A percentile compares a stretch with the other conserved stretches of the same genome.
Conservation (phyloP, 768 basidiomycete species). For the Psilocybe cyanescens region DNA sequence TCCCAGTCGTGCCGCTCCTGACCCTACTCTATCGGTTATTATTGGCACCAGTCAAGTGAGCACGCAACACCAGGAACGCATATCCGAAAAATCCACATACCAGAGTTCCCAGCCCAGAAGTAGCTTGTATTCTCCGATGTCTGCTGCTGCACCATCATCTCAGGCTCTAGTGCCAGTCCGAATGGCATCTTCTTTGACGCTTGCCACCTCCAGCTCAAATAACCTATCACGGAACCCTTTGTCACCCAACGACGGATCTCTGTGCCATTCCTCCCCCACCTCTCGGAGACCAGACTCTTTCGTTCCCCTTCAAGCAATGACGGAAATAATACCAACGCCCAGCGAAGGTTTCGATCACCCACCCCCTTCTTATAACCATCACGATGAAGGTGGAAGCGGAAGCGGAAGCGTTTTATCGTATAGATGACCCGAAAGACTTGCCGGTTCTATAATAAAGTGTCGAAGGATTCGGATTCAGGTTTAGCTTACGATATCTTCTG, state of each 20-base stretch:
- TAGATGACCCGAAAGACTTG: neutral
- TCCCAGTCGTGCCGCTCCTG: neutral
- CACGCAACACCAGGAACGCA: neutral
- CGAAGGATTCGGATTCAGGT: neutral
- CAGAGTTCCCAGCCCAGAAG: neutral
- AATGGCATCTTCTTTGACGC: neutral
- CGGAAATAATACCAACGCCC: neutral
- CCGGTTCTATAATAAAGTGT: neutral
- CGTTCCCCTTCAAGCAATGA: neutral
- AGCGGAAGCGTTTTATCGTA: neutral
- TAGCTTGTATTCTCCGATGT: neutral
- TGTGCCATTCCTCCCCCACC: neutral
- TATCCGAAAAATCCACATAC: neutral
- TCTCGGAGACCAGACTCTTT: neutral
- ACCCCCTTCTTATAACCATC: slow-evolving; percentile 3
- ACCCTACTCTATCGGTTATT: neutral
- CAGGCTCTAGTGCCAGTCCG: neutral
- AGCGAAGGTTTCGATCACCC: neutral
- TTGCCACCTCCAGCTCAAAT: neutral
- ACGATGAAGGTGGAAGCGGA: neutral
- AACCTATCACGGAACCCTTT: neutral
- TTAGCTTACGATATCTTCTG: neutral
- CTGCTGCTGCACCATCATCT: neutral
- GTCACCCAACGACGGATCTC: neutral
- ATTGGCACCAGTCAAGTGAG: neutral